These are phyloP conservation scores for Leccinum subgranulosum DNA, from an alignment of 768 basidiomycete genomes.

Conservation along the genomic window DNA sequence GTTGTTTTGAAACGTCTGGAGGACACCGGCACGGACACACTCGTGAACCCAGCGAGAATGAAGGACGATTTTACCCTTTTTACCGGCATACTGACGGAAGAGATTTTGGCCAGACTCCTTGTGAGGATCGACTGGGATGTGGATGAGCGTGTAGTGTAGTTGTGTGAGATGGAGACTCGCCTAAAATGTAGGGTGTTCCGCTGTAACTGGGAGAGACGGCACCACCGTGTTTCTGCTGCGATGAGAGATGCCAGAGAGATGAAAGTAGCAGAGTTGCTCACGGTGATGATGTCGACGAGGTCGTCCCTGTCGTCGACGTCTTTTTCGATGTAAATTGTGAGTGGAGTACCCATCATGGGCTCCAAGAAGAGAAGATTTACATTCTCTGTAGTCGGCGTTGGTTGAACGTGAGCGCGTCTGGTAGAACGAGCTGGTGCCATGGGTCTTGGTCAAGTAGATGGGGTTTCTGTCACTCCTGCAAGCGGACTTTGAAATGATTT, in stretches of 20 bases:
- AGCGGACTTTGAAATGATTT: conserved; percentile 17
- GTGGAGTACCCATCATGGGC: conserved; percentile 75
- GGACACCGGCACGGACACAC: conserved; percentile 63
- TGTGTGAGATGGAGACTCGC: conserved; percentile 38
- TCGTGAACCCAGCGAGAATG: conserved; percentile 73
- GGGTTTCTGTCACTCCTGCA: conserved; percentile 20
- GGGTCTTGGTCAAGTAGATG: conserved; percentile 48
- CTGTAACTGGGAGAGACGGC: conserved; percentile 72
- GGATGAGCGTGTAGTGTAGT: conserved; percentile 5
- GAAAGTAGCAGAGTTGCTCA: conserved; percentile 36
- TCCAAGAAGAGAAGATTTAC: conserved; percentile 63
- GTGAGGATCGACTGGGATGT: conserved; percentile 64
- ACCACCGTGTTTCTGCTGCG: conserved; percentile 70
- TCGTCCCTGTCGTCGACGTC: conserved; percentile 69
- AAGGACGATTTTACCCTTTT: conserved; percentile 78
- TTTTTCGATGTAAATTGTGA: conserved; percentile 76
- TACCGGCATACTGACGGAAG: conserved; percentile 73
- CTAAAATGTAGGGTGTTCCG: conserved; percentile 75
- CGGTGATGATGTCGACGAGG: conserved; percentile 62
- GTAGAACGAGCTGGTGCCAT: conserved; percentile 77
- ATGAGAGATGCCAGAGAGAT: conserved; percentile 7
- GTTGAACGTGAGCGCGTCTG: conserved; percentile 47
- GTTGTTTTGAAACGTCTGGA: conserved; percentile 73
- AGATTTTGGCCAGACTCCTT: conserved; percentile 79
- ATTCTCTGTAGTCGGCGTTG: conserved; percentile 14